Evolutionary conservation across 2,329 filamentous ascomycete species (phyloP).

Genomic region (Lizonia empirigonia): DNA sequence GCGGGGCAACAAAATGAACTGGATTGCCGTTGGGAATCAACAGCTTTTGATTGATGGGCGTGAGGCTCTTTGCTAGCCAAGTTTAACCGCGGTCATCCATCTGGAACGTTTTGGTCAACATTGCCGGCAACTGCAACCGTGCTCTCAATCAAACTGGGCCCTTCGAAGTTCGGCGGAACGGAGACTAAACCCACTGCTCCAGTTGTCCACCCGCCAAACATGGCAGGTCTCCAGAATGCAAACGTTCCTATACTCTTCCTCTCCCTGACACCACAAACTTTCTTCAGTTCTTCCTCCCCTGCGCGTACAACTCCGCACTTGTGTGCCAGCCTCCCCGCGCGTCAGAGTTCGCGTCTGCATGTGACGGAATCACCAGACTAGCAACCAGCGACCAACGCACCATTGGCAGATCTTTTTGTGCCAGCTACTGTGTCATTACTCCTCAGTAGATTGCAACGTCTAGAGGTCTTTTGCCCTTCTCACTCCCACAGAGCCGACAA

Average conservation of each 20-base stretch:
- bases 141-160: constrained; percentile 11
- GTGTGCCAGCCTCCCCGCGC: constrained; percentile 17
- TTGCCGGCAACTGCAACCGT: constrained; percentile 14
- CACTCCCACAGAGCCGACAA: not conserved
- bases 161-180: constrained; percentile 14
- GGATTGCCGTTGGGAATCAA: constrained; percentile 6
- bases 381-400: constrained; percentile 1
- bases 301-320: constrained; percentile 13
- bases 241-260: constrained; percentile 10
- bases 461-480: not conserved
- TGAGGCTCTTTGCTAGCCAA: constrained; percentile 11
- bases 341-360: constrained; percentile 33
- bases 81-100: constrained; percentile 12
- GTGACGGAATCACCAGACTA: constrained; percentile 32
- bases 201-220: constrained; percentile 23
- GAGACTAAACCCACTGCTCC: constrained; percentile 24
- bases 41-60: constrained; percentile 13
- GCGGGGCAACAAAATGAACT: not conserved
- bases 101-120: constrained; percentile 12
- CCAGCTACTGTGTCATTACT: not conserved
- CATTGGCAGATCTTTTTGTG: not conserved
- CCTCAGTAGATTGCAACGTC: not conserved
- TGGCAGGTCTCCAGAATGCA: constrained; percentile 20
- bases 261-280: constrained; percentile 2
- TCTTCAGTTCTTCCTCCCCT: not conserved